Percentiles rank a stretch among this genome's conserved stretches.
phyloP scores from a whole-genome alignment of 106 monocot species.

The Phalaenopsis equestris region DNA sequence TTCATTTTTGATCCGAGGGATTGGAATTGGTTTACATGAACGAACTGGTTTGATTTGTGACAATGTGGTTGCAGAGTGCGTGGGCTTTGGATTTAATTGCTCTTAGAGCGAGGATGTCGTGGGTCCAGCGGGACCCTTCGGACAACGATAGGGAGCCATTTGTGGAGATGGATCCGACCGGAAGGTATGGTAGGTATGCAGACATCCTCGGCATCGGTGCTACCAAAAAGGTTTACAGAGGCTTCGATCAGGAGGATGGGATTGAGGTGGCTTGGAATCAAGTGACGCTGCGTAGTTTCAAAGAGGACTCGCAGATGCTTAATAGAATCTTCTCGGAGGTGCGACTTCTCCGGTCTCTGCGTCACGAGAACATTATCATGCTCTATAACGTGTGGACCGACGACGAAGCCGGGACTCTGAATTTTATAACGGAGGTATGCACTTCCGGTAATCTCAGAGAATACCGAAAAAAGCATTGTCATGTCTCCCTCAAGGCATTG shows the following conservation, averaged over 20 bases:
- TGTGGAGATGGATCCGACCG: slow-evolving; percentile 76
- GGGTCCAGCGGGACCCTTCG: slow-evolving; percentile 12
- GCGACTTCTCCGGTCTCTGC: slow-evolving; percentile 48
- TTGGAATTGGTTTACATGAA: neutral
- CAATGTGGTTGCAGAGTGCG: neutral
- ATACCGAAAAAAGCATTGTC: slow-evolving; percentile 49
- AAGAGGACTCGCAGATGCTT: slow-evolving; percentile 23
- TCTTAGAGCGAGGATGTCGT: slow-evolving; percentile 13
- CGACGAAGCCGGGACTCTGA: slow-evolving; percentile 28
- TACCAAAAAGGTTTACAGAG: slow-evolving; percentile 75
- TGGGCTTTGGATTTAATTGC: neutral
- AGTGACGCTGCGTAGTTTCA: slow-evolving; percentile 33
- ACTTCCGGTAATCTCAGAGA: slow-evolving; percentile 71
- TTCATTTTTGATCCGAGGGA: no score
- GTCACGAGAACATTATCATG: slow-evolving; percentile 55
- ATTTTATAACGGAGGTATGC: slow-evolving; percentile 93
- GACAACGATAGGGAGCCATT: slow-evolving; percentile 57
- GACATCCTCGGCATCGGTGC: slow-evolving; percentile 62
- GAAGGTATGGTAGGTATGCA: slow-evolving; percentile 66
- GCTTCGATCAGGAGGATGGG: slow-evolving; percentile 75
- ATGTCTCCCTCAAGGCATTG: slow-evolving; percentile 62
- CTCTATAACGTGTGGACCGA: slow-evolving; percentile 36
- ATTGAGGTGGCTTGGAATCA: slow-evolving; percentile 93
- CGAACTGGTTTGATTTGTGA: neutral
- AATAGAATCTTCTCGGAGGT: slow-evolving; percentile 55